Evolutionary conservation across 2,329 filamentous ascomycete genomes (phyloP).

Genomic region (Colletotrichum brevisporum): DNA sequence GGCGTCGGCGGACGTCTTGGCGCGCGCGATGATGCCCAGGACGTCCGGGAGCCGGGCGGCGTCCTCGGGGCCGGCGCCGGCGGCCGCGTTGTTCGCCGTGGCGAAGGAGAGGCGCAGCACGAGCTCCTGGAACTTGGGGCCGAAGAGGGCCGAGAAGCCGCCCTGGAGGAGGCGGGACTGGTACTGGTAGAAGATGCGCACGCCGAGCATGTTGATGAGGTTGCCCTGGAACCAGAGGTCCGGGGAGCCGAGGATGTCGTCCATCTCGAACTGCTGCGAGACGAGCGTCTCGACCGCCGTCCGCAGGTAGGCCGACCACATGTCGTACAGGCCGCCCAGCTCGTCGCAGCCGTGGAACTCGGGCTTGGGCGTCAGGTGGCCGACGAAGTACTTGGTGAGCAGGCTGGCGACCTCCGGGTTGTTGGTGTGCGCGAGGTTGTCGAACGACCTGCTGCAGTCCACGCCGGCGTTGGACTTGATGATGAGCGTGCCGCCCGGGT

Average conservation of each 20-base stretch:
- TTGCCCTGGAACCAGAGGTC: conserved; percentile 62
- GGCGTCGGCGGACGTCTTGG: conserved; percentile 61
- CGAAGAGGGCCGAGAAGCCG: conserved; percentile 62
- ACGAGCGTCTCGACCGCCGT: conserved; percentile 65
- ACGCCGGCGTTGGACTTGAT: conserved; percentile 67
- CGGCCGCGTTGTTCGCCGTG: conserved; percentile 57
- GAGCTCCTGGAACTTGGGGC: conserved; percentile 65
- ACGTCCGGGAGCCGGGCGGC: conserved; percentile 60
- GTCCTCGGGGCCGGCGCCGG: conserved; percentile 49
- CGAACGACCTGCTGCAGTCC: conserved; percentile 66
- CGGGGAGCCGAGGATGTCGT: conserved; percentile 61
- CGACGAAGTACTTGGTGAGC: conserved; percentile 68
- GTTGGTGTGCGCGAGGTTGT: conserved; percentile 67
- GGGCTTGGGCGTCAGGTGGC: conserved; percentile 64
- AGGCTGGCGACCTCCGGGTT: conserved; percentile 68
- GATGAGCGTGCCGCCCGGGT: conserved; percentile 66
- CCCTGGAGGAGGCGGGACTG: conserved; percentile 65
- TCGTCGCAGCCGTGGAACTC: conserved; percentile 59
- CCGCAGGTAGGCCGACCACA: conserved; percentile 64
- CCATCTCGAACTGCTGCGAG: conserved; percentile 66
- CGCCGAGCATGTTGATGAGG: conserved; percentile 63
- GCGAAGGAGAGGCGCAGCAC: conserved; percentile 67
- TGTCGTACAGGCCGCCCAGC: conserved; percentile 61
- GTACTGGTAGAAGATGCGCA: conserved; percentile 67
- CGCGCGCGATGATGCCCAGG: conserved; percentile 57